Percentiles rank a stretch among this genome's conserved stretches.
These are phyloP conservation scores for Colletotrichum sp. DNA, from an alignment of 2,329 filamentous ascomycete genomes.

Conservation along the genomic window DNA sequence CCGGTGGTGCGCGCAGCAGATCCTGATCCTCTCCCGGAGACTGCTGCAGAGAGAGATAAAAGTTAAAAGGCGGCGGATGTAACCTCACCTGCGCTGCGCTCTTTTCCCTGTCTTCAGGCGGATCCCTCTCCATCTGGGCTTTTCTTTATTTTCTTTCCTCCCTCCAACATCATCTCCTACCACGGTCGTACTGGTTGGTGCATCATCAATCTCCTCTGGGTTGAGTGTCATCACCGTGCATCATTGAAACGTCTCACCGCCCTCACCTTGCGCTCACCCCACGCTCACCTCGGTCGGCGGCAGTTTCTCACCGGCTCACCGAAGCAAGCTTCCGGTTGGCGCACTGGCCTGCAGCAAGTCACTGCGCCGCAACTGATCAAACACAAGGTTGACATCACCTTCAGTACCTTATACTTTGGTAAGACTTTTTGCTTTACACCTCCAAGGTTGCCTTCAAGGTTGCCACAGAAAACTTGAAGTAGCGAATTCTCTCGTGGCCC, in stretches of 20 bases:
- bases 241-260: neutral
- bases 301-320: neutral
- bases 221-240: neutral
- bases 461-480: neutral
- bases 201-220: neutral
- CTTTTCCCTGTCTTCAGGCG: neutral
- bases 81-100: neutral
- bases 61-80: constrained; percentile 8
- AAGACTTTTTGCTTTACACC: neutral
- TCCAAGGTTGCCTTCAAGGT: neutral
- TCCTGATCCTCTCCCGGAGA: neutral
- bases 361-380: neutral
- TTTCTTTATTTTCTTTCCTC: neutral
- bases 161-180: neutral
- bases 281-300: neutral
- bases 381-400: neutral
- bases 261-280: neutral
- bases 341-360: neutral
- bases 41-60: neutral
- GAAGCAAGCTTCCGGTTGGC: neutral
- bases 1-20: neutral
- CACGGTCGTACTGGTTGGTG: neutral
- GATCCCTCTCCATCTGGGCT: neutral
- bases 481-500: neutral
- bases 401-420: neutral